phyloP scores from a whole-genome alignment of 352 stramenopile species.

The Phytophthora citrophthora region DNA sequence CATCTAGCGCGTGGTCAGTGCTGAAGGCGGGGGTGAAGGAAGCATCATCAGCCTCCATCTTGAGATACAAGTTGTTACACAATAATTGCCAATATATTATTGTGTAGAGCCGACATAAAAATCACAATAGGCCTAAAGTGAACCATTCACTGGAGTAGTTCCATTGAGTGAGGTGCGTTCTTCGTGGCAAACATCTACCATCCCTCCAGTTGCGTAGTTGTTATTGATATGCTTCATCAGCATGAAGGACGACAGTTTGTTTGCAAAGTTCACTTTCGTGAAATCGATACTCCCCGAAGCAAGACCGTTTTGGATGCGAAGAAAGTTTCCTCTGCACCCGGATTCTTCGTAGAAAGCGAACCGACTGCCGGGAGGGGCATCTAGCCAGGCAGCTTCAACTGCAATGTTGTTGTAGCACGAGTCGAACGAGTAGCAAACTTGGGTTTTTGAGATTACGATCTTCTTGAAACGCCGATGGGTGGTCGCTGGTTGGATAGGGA shows the following conservation, averaged over 20 bases:
- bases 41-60: background rate
- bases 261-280: constrained; percentile 11
- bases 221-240: background rate
- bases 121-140: too few species aligned
- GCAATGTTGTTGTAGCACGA: constrained; percentile 25
- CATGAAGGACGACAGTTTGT: constrained; percentile 29
- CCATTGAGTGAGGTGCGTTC: background rate
- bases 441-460: constrained; percentile 11
- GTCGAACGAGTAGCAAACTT: constrained; percentile 26
- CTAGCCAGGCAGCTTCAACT: constrained; percentile 8
- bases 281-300: constrained; percentile 9
- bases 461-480: constrained; percentile 16
- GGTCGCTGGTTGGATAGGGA: constrained; percentile 1
- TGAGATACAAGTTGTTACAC: too few species aligned
- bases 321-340: constrained; percentile 5
- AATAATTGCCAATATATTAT: too few species aligned
- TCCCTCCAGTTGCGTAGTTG: constrained; percentile 4
- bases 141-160: too few species aligned
- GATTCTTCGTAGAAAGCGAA: constrained; percentile 18
- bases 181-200: constrained; percentile 15
- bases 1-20: constrained; percentile 37
- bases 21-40: background rate
- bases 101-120: too few species aligned
- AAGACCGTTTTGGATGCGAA: background rate
- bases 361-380: background rate